Base-by-base conservation (phyloP, 73 alveolate genomes). In the Effrenium voratum region DNA sequence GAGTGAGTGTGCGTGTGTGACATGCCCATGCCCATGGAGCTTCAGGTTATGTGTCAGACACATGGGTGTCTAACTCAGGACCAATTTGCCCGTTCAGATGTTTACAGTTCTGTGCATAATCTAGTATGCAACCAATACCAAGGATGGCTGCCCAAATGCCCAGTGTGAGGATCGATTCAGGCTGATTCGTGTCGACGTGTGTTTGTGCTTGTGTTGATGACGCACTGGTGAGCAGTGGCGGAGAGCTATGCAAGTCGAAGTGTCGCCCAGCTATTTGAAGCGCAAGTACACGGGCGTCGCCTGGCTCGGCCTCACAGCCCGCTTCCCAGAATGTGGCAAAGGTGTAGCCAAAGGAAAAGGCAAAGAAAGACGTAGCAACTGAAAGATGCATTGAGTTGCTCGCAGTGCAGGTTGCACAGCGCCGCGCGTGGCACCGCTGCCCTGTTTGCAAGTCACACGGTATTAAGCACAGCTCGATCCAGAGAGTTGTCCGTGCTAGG, bases 151-250 rank as follows among this genome's bases (percentile, higher is more conserved):
- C 73, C 96, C 96, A 13, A 41, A 68, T 90, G 96, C 96, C 46
- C 96, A 90, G 87, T 90, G 96, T 34, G 96, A 90, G 83, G 96
- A 90, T 50, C 96, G 96, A 70, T 90, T 90, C 87, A 90, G 87
- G 96, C 63, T 34, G 1, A 10, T 26, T 30, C 19, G 38, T 6
- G 5, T 5, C 81, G 34, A 46, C 15, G 13, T 26, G 44, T 4
- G 47, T 5, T n/a, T 19, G 6, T 70, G 81, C 81, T 30, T 70
- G 24, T n/a, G 3, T n/a, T n/a, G n/a, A n/a, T n/a, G n/a, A n/a
- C n/a, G n/a, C n/a, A n/a, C n/a, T n/a, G n/a, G n/a, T n/a, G n/a
- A 5, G 82, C 49, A 4, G 16, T 26, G 5, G 45, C 49, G 36
- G 47, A 32, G 30, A 5, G 28, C 5, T 12, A 10, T n/a, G 30